These are phyloP conservation scores for Coniella lustricola DNA, from an alignment of 2,329 filamentous ascomycete species.

Conservation along the genomic window DNA sequence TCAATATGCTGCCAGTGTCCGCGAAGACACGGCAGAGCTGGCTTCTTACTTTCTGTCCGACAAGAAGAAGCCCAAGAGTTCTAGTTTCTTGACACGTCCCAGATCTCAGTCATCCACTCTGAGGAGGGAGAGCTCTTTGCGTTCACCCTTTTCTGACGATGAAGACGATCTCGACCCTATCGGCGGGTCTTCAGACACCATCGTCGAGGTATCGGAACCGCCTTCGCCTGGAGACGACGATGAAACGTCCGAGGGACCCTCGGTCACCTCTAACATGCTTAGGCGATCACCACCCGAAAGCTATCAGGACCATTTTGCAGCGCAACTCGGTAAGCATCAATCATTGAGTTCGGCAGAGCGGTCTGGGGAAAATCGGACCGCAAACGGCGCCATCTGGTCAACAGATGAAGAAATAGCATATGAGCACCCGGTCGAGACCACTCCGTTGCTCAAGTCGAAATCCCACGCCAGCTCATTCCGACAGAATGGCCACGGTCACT, in stretches of 20 bases:
- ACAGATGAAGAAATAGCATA: neutral
- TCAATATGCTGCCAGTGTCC: constrained; percentile 70
- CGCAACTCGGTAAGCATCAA: neutral
- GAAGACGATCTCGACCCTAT: constrained; percentile 21
- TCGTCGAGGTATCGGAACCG: constrained; percentile 56
- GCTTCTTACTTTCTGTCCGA: constrained; percentile 74
- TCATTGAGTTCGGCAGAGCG: constrained; percentile 10
- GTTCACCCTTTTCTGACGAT: constrained; percentile 19
- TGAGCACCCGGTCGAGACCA: constrained; percentile 30
- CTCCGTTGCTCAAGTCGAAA: constrained; percentile 38
- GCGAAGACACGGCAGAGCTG: constrained; percentile 80
- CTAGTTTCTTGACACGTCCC: constrained; percentile 38
- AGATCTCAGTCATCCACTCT: constrained; percentile 28
- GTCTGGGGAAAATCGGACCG: constrained; percentile 16
- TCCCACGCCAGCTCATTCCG: constrained; percentile 24
- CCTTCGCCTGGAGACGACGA: constrained; percentile 38
- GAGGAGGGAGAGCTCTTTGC: constrained; percentile 1
- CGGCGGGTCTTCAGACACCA: constrained; percentile 39
- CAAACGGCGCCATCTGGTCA: neutral
- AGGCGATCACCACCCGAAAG: constrained; percentile 41
- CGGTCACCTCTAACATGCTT: constrained; percentile 43
- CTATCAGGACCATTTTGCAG: constrained; percentile 5
- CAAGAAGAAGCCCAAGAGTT: constrained; percentile 37
- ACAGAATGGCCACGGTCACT: constrained; percentile 17
- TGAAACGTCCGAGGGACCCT: constrained; percentile 28